Base-by-base conservation (phyloP, 1,139 yeast genomes). In the Candida freyschussii region DNA sequence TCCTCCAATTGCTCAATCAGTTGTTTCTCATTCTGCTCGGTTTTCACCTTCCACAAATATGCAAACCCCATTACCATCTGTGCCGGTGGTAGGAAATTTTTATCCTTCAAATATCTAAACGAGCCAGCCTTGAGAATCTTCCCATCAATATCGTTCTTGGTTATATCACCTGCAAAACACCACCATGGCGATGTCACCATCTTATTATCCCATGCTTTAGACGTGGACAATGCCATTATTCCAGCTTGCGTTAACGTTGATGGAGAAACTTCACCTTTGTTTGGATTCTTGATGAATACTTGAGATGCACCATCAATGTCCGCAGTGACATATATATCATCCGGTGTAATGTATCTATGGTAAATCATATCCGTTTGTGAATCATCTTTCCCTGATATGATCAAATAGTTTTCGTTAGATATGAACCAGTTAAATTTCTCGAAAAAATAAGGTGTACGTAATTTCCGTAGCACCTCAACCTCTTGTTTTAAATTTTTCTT, bases 351-450 rank as follows among this genome's bases (percentile, higher is more conserved):
- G 52, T 86, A 84, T 35, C 87, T 72, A 48, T 82, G 78, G 50
- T 82, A 83, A 21, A 91, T 72, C 63, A 85, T 71, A 50, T 87
- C 96, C n/a, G 75, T 70, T 54, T 91, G 97, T n/a, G 74, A 57
- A 15, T 70, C 72, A 53, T 93, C 96, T 43, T 86, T 75, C 2
- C 96, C 97, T 30, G 91, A 87, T 32, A 91, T 58, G 42, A 94
- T 84, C 34, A 91, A 63, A 51, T 84, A 87, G 0, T 95, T 95
- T 54, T 91, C 97, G 43, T 80, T 79, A 0, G 95, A 73, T 19
- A 87, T 69, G 53, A 91, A 91, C 98, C 98, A 91, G 52, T 67
- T 78, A 55, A 82, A 91, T 56, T 91, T 91, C 53, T 91, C 98
- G 62, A 93, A 93, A 84, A 96, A 89, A 50, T 67, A 80, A 29